These are phyloP conservation scores for Mortierella sp. DNA, from an alignment of 371 early-diverging fungal genomes.

Conservation along the genomic window DNA sequence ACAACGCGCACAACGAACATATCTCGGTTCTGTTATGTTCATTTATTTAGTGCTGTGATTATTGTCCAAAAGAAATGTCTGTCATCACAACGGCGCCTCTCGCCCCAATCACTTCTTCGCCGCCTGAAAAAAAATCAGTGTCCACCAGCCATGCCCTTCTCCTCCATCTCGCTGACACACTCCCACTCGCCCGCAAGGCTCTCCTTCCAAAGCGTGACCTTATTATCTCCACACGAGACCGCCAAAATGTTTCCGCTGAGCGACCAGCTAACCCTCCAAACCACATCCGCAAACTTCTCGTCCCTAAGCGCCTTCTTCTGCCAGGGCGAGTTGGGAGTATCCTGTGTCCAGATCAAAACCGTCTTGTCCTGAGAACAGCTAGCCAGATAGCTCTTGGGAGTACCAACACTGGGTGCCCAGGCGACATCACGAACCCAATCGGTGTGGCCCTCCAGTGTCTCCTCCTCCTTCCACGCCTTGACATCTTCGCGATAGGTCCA, in stretches of 20 bases:
- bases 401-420: constrained; percentile 96
- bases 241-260: constrained; percentile 95
- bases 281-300: constrained; percentile 95
- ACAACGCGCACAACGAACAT: too few species aligned
- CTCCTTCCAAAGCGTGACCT: constrained; percentile 96
- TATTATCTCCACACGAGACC: constrained; percentile 96
- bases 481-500: constrained; percentile 89
- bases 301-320: constrained; percentile 75
- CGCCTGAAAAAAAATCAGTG: too few species aligned
- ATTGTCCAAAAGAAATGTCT: too few species aligned
- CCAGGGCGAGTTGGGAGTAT: constrained; percentile 79
- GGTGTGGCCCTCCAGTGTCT: constrained; percentile 89
- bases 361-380: constrained; percentile 97
- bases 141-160: constrained; percentile 60
- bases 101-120: too few species aligned
- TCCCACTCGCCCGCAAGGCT: constrained; percentile 94
- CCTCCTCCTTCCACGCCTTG: constrained; percentile 83
- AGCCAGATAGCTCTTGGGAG: constrained; percentile 90
- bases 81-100: too few species aligned
- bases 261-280: constrained; percentile 98
- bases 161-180: constrained; percentile 81
- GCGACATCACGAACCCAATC: constrained; percentile 99
- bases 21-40: too few species aligned
- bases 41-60: too few species aligned
- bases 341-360: constrained; percentile 95